Conservation (phyloP, 2,329 filamentous ascomycete species). For the Setomelanomma holmii region DNA sequence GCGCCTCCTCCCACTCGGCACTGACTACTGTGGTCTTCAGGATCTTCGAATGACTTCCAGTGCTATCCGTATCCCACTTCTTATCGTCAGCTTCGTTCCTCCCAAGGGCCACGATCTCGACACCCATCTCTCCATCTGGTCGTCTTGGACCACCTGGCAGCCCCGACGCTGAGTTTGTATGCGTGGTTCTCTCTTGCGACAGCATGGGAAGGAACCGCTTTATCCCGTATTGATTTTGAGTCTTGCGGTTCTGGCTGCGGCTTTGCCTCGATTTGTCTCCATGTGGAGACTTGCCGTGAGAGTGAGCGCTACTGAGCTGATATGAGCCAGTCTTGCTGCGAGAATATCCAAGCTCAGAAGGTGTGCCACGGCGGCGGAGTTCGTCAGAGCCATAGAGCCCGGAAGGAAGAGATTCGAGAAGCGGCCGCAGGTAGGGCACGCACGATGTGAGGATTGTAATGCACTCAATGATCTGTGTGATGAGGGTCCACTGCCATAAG, state of each 20-base stretch:
- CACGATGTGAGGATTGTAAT: constrained; percentile 47
- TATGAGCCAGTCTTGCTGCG: constrained; percentile 38
- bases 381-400: constrained; percentile 44
- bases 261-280: neutral
- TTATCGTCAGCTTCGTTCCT: constrained; percentile 21
- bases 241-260: constrained; percentile 21
- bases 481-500: constrained; percentile 46
- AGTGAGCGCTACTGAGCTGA: constrained; percentile 33
- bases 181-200: constrained; percentile 33
- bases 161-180: constrained; percentile 44
- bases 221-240: constrained; percentile 26
- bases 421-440: constrained; percentile 45
- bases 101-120: constrained; percentile 37
- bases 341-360: constrained; percentile 37
- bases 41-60: constrained; percentile 42
- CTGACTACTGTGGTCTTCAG: constrained; percentile 46
- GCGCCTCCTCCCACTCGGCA: constrained; percentile 43
- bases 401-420: constrained; percentile 41
- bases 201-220: constrained; percentile 41
- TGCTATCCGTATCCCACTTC: constrained; percentile 44
- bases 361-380: constrained; percentile 38
- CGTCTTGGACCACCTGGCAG: constrained; percentile 41
- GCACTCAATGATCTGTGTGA: constrained; percentile 43
- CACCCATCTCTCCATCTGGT: constrained; percentile 39
- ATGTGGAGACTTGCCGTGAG: constrained; percentile 13